Evolutionary conservation across 306 rosid species (phyloP), one percentile per base, ranked within the genome.

Genomic region (Ceratonia siliqua): DNA sequence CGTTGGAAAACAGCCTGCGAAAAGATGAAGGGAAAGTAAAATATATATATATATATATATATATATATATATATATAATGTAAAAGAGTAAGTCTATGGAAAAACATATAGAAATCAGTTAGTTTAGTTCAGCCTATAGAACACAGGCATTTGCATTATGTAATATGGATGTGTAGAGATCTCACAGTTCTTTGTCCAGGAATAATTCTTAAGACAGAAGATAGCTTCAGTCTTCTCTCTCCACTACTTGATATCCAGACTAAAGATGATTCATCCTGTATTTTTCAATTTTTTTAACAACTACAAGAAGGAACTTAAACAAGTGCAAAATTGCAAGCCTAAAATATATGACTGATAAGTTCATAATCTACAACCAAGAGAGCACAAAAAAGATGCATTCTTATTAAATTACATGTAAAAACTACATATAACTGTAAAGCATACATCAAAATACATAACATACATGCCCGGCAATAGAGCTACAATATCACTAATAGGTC

Each of bases 111-210:
- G 6, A 64, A 58, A 49, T 62, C 50, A 25, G 55, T 25, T 5
- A 62, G 58, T 43, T 66, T 38, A 59, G 62, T 48, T 62, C 14
- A 46, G 57, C 24, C 6, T 15, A 32, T 58, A 57, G 59, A 25
- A 80, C 9, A 48, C 46, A 43, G 48, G 67, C 49, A 82, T 41
- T 18, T 28, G 73, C 36, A 63, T 59, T 32, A 66, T 62, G 57
- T 65, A 70, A 77, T 42, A 74, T 53, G 25, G 72, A 63, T 63
- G 56, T 35, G 32, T 43, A 71, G 61, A 76, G 73, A 81, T 85
- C 98, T 88, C 79, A 94, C 97, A 81, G 98, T 94, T 94, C 97
- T 88, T 88, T 94, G 98, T 58, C 98, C 98, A 62, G 98, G 96
- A 61, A 94, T 87, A 80, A 91, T 87, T 83, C 89, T 86, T 12